A percentile compares a stretch with the other conserved stretches of the same genome.
These are phyloP conservation scores for Penicillium paradoxum DNA, from an alignment of 495 filamentous ascomycete genomes.

Conservation along the genomic window DNA sequence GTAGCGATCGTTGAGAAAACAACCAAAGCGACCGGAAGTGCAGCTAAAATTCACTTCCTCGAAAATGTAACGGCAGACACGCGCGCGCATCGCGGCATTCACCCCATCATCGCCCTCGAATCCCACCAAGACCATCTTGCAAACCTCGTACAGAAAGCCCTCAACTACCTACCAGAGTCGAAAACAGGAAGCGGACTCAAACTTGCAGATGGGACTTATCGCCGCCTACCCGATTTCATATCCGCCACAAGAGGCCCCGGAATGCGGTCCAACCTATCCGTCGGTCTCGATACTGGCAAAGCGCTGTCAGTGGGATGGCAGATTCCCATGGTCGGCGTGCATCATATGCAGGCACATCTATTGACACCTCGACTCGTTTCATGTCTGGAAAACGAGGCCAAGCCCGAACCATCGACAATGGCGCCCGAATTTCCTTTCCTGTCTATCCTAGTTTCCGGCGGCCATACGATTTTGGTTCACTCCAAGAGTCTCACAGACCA, in stretches of 20 bases:
- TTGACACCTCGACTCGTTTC: slow-evolving; percentile 77
- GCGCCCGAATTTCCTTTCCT: slow-evolving; percentile 70
- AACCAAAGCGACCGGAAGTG: slow-evolving; percentile 11
- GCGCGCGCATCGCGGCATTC: slow-evolving; percentile 63
- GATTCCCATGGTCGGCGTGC: slow-evolving; percentile 74
- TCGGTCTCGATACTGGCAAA: slow-evolving; percentile 81
- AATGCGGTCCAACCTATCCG: slow-evolving; percentile 68
- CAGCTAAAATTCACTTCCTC: slow-evolving; percentile 66
- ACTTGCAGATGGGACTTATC: slow-evolving; percentile 24
- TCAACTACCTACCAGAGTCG: slow-evolving; percentile 49
- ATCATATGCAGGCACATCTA: slow-evolving; percentile 97
- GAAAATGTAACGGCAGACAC: slow-evolving; percentile 78
- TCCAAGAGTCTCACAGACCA: slow-evolving; percentile 64
- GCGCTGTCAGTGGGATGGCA: slow-evolving; percentile 80
- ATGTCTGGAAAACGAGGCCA: slow-evolving; percentile 40
- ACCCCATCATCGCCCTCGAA: slow-evolving; percentile 66
- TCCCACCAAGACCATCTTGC: slow-evolving; percentile 69
- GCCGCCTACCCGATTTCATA: slow-evolving; percentile 69
- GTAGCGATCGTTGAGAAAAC: slow-evolving; percentile 74
- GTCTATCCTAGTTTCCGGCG: slow-evolving; percentile 85
- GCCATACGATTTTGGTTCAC: slow-evolving; percentile 81
- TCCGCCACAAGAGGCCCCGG: slow-evolving; percentile 86
- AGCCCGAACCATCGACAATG: background rate
- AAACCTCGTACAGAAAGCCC: slow-evolving; percentile 57
- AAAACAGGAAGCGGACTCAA: slow-evolving; percentile 9